phyloP scores from a whole-genome alignment of 2,329 filamentous ascomycete species.

The Diplodia intermedia region DNA sequence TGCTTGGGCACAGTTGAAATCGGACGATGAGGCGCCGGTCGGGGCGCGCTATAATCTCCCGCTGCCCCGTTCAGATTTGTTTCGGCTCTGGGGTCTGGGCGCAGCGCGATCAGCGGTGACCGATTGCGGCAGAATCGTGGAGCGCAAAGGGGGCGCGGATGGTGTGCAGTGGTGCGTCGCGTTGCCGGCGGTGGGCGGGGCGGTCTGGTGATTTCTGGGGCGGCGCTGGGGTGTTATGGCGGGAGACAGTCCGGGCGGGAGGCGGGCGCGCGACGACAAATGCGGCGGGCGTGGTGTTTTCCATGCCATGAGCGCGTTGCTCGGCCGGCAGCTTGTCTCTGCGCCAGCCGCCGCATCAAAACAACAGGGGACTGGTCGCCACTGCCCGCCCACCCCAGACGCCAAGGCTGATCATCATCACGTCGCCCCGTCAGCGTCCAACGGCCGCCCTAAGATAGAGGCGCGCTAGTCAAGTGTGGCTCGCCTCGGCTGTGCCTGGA shows the following conservation, averaged over 20 bases:
- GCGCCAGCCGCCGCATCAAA: constrained; percentile 26
- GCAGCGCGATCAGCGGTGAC: constrained; percentile 31
- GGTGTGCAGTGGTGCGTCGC: constrained; percentile 26
- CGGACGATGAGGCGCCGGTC: constrained; percentile 17
- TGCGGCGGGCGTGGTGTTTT: constrained; percentile 26
- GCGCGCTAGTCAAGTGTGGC: constrained; percentile 5
- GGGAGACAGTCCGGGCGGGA: background rate
- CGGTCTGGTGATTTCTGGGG: constrained; percentile 10
- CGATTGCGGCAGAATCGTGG: constrained; percentile 25
- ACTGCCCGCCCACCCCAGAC: constrained; percentile 29
- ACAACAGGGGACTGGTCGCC: constrained; percentile 31
- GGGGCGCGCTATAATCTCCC: constrained; percentile 25
- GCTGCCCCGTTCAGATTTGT: constrained; percentile 3
- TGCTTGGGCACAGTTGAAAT: constrained; percentile 17
- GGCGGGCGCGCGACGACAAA: constrained; percentile 1
- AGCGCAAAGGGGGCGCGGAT: constrained; percentile 30
- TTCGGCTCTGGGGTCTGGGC: constrained; percentile 19
- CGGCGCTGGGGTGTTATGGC: background rate
- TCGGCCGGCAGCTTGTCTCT: constrained; percentile 20
- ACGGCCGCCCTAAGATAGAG: constrained; percentile 7
- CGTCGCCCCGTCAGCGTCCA: constrained; percentile 24
- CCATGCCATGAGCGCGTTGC: constrained; percentile 24
- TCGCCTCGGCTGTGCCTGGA: constrained; percentile 4
- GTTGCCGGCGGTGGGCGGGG: constrained; percentile 17
- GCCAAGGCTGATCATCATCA: constrained; percentile 31